Percentiles rank a stretch among this genome's conserved stretches.
Evolutionary conservation across 2,329 filamentous ascomycete genomes (phyloP).

Genomic region (Hysterium pulicare): DNA sequence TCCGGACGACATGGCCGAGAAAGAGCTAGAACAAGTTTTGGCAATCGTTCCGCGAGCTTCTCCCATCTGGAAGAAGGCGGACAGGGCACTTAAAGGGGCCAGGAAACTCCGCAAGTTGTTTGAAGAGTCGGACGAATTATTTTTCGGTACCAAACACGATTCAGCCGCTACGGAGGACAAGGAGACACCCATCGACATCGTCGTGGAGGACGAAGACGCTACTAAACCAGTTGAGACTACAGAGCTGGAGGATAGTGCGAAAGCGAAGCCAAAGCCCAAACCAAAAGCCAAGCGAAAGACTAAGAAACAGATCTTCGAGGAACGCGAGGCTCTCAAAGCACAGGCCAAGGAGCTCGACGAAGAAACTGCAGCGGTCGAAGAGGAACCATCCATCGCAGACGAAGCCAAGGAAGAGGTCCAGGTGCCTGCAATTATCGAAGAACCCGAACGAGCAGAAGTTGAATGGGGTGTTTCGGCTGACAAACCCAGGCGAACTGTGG

Average conservation of each 20-base stretch:
- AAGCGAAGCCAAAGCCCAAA: conserved; percentile 30
- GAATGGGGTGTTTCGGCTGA: conserved; percentile 60
- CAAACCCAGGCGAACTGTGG: conserved; percentile 60
- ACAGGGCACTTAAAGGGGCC: conserved; percentile 52
- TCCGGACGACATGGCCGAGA: conserved; percentile 68
- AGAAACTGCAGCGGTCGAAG: conserved; percentile 41
- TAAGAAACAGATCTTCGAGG: conserved; percentile 72
- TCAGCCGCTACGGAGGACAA: conserved; percentile 47
- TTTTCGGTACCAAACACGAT: conserved; percentile 50
- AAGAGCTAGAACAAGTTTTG: conserved; percentile 55
- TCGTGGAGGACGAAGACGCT: conserved; percentile 44
- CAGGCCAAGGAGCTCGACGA: conserved; percentile 34
- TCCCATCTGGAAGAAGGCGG: conserved; percentile 72
- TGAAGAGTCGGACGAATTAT: conserved; percentile 80
- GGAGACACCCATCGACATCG: conserved; percentile 30
- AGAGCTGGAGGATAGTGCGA: conserved; percentile 23
- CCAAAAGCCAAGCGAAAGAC: conserved; percentile 68
- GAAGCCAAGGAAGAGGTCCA: conserved; percentile 28
- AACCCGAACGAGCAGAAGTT: conserved; percentile 48
- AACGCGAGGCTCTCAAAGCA: conserved; percentile 59
- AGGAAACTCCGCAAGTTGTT: conserved; percentile 72
- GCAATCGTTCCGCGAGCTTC: conserved; percentile 53
- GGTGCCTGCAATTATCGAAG: conserved; percentile 24
- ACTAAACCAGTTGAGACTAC: conserved; percentile 36
- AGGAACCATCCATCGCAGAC: conserved; percentile 26